Percentiles rank a stretch among this genome's conserved stretches.
These are phyloP conservation scores for Blastomyces percursus DNA, from an alignment of 2,329 filamentous ascomycete species.

Conservation along the genomic window DNA sequence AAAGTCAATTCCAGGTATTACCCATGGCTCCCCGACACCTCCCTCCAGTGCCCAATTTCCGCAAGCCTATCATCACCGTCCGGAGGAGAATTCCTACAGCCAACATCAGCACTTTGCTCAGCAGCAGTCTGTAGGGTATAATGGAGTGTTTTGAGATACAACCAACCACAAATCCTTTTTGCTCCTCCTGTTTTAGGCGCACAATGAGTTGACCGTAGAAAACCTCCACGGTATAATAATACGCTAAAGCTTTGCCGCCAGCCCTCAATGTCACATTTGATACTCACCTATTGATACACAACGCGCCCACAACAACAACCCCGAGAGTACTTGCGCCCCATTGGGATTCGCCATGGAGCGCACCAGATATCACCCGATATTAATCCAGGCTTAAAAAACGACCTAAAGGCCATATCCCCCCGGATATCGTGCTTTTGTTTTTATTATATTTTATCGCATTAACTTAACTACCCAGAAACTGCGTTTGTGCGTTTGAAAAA, in stretches of 20 bases:
- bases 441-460: background rate
- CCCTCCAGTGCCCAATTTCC: constrained; percentile 28
- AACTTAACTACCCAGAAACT: background rate
- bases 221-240: background rate
- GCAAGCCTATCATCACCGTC: constrained; percentile 25
- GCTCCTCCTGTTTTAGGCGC: background rate
- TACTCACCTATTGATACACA: constrained; percentile 1
- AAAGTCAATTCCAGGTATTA: constrained; percentile 17
- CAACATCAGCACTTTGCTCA: constrained; percentile 26
- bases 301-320: background rate
- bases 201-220: background rate
- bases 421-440: background rate
- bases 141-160: constrained; percentile 15
- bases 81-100: constrained; percentile 23
- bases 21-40: constrained; percentile 27
- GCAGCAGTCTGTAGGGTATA: constrained; percentile 27
- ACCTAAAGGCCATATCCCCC: background rate
- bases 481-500: background rate
- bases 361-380: background rate
- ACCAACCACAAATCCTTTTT: background rate
- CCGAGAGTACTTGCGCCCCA: background rate
- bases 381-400: background rate
- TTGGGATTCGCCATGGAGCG: background rate
- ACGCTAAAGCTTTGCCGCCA: background rate
- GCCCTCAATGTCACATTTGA: background rate